phyloP scores from a whole-genome alignment of 1,284 basidiomycete genomes.

The Tilletiopsis washingtonensis region DNA sequence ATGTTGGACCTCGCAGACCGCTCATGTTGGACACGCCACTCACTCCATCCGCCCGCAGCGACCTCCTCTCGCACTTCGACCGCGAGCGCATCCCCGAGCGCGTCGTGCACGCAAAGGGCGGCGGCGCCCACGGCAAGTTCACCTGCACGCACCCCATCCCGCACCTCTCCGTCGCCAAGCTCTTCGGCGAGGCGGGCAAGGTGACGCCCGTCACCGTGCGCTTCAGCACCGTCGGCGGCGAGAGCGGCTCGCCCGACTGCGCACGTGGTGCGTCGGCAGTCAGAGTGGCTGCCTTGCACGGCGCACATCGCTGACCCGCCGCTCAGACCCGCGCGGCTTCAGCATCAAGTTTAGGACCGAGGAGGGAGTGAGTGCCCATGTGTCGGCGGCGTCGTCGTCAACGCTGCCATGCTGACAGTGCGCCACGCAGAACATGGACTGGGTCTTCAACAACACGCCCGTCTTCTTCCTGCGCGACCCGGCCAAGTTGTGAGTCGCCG shows the following conservation, averaged over 20 bases:
- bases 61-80: too few relatives aligned
- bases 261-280: slow-evolving; percentile 9
- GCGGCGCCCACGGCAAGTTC: slow-evolving; percentile 32
- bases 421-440: slow-evolving; percentile 9
- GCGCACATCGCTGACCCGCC: background rate
- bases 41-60: too few relatives aligned
- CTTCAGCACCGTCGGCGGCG: slow-evolving; percentile 34
- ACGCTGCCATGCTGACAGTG: background rate
- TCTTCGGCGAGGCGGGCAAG: slow-evolving; percentile 18
- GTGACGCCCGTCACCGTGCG: slow-evolving; percentile 17
- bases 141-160: slow-evolving; percentile 28
- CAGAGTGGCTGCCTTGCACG: background rate
- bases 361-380: slow-evolving; percentile 4
- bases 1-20: too few relatives aligned
- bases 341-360: slow-evolving; percentile 29
- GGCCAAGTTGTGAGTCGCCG: slow-evolving; percentile 43
- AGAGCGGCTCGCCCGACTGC: slow-evolving; percentile 22
- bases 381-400: slow-evolving; percentile 48
- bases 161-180: slow-evolving; percentile 15
- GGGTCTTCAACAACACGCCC: slow-evolving; percentile 33
- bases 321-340: slow-evolving; percentile 29
- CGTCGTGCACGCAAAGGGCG: slow-evolving; percentile 38
- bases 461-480: slow-evolving; percentile 49
- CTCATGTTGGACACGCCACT: too few relatives aligned
- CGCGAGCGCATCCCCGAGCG: slow-evolving; percentile 44